phyloP scores from a whole-genome alignment of 768 basidiomycete species.

The Boletus sp. region DNA sequence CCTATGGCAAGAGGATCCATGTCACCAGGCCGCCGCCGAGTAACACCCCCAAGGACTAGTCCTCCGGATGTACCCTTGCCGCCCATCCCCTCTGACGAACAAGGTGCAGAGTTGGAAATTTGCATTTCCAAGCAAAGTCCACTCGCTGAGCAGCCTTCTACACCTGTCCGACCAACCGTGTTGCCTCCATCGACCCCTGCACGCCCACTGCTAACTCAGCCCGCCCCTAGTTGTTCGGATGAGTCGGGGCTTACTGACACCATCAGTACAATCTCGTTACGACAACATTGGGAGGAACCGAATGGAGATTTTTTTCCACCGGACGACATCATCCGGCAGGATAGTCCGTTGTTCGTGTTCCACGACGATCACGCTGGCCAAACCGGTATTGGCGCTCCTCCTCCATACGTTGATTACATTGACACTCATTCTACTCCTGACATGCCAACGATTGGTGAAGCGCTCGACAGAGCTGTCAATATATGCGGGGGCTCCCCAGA shows the following conservation, averaged over 20 bases:
- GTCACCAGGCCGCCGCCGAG: slow-evolving; percentile 5
- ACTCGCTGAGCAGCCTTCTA: not conserved
- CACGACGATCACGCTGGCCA: not conserved
- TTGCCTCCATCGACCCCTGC: not conserved
- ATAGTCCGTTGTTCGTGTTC: slow-evolving; percentile 19
- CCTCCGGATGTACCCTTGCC: slow-evolving; percentile 23
- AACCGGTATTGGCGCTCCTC: slow-evolving; percentile 14
- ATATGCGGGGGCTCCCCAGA: slow-evolving; percentile 14
- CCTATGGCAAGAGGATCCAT: not conserved
- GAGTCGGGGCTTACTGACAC: slow-evolving; percentile 1
- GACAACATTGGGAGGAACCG: slow-evolving; percentile 5
- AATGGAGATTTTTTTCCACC: not conserved
- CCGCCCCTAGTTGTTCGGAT: slow-evolving; percentile 14
- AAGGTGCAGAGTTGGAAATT: not conserved
- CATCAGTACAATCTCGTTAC: not conserved
- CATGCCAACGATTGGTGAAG: slow-evolving; percentile 9
- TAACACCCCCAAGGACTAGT: slow-evolving; percentile 7
- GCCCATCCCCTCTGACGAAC: slow-evolving; percentile 17
- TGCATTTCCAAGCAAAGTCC: not conserved
- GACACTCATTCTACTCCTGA: slow-evolving; percentile 7
- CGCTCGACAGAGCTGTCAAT: slow-evolving; percentile 22
- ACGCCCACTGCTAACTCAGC: slow-evolving; percentile 19
- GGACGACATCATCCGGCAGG: slow-evolving; percentile 16
- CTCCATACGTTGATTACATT: slow-evolving; percentile 12
- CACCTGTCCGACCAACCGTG: not conserved